Evolutionary conservation across 257 asterid species (phyloP).

Genomic region (Salvia rosmarinus): DNA sequence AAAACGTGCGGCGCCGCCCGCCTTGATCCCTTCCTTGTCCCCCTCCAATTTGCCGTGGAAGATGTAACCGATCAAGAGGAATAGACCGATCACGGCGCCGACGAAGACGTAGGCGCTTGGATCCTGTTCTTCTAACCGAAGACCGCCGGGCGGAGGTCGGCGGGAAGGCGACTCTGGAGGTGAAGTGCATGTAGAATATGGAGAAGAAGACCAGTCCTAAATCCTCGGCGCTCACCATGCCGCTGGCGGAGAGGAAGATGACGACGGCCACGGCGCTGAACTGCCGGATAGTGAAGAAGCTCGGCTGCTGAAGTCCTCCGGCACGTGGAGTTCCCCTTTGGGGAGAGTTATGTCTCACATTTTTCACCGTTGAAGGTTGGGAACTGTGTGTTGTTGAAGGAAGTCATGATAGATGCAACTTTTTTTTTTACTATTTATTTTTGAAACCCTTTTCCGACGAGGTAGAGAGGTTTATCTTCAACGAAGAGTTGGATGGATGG

Average conservation of each 20-base stretch:
- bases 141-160: slow-evolving; percentile 32
- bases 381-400: neutral
- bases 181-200: slow-evolving; percentile 54
- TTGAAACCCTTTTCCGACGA: too few relatives aligned
- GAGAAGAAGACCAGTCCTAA: slow-evolving; percentile 63
- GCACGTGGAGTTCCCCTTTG: neutral
- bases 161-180: slow-evolving; percentile 68
- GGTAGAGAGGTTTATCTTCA: too few relatives aligned
- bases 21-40: slow-evolving; percentile 67
- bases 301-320: neutral
- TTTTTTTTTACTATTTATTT: neutral
- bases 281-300: slow-evolving; percentile 3
- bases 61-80: slow-evolving; percentile 65
- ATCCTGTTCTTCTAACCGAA: slow-evolving; percentile 44
- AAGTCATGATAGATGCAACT: neutral
- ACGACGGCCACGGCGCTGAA: neutral
- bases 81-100: slow-evolving; percentile 58
- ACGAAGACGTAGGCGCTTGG: slow-evolving; percentile 39
- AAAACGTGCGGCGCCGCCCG: slow-evolving; percentile 77
- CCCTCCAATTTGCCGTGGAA: slow-evolving; percentile 66
- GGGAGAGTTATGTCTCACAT: slow-evolving; percentile 7
- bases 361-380: neutral
- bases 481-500: neutral
- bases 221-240: slow-evolving; percentile 53
- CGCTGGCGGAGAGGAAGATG: slow-evolving; percentile 53